Evolutionary conservation across 2,329 filamentous ascomycete genomes (phyloP).

Genomic region (Fusarium sp.): DNA sequence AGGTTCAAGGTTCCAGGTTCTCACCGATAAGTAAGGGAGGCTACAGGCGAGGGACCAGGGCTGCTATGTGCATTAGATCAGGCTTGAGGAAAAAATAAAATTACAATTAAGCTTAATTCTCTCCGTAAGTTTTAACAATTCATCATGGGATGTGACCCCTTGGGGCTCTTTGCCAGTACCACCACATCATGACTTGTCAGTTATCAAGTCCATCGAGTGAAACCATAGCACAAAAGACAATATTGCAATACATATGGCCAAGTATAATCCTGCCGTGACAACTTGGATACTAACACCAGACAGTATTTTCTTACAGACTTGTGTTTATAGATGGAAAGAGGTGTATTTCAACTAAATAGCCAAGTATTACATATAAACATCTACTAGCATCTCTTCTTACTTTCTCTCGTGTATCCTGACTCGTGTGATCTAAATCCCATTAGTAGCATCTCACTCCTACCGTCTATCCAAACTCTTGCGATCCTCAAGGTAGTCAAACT

Average conservation of each 20-base stretch:
- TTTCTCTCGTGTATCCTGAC: neutral
- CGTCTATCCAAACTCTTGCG: constrained; percentile 30
- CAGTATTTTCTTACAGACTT: neutral
- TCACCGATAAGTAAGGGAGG: neutral
- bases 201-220: neutral
- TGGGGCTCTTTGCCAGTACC: neutral
- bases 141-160: neutral
- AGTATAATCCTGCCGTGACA: neutral
- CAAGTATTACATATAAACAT: neutral
- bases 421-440: neutral
- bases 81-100: constrained; percentile 12
- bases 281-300: neutral
- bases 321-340: neutral
- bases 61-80: constrained; percentile 12
- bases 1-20: neutral
- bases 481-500: constrained; percentile 46
- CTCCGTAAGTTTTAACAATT: neutral
- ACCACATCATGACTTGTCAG: neutral
- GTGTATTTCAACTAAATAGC: neutral
- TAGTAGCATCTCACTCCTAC: constrained; percentile 10
- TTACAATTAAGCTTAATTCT: neutral
- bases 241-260: neutral
- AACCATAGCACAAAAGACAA: neutral
- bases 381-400: neutral
- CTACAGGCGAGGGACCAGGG: neutral